These are phyloP conservation scores for Acanthamoeba pearcei DNA, from an alignment of 208 protist genomes.

Conservation along the genomic window DNA sequence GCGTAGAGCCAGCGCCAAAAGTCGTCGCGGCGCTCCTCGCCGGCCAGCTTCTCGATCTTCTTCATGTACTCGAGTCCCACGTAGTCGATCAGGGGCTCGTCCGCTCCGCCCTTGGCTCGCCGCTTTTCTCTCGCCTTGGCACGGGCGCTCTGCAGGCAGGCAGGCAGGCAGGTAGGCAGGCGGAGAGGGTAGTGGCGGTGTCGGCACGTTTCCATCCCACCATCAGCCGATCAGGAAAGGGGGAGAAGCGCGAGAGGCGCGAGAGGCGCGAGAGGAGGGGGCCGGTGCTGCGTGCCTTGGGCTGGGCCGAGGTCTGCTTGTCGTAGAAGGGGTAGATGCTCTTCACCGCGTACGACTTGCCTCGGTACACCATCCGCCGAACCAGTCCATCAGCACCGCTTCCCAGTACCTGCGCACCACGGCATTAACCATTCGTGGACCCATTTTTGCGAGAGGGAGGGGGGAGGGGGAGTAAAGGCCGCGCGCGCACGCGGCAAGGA, in stretches of 20 bases:
- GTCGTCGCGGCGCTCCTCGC: constrained; percentile 3
- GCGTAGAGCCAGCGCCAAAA: constrained; percentile 69
- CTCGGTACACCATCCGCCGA: constrained; percentile 37
- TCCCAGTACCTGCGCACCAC: neutral
- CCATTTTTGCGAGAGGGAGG: neutral
- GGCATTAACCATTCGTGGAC: no score
- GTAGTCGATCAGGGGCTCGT: neutral
- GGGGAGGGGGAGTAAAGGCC: no score
- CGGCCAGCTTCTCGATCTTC: constrained; percentile 25
- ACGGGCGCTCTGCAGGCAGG: neutral
- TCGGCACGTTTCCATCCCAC: no score
- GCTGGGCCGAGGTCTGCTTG: constrained; percentile 6
- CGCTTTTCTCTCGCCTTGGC: neutral
- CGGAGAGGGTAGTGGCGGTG: neutral
- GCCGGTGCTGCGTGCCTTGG: neutral
- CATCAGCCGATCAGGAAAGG: no score
- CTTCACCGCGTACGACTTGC: constrained; percentile 25
- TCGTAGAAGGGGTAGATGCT: constrained; percentile 36
- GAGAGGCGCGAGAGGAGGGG: no score
- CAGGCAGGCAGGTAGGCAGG: neutral
- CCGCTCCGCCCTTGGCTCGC: neutral
- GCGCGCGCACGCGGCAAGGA: no score
- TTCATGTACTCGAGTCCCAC: constrained; percentile 65
- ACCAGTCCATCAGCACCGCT: constrained; percentile 44
- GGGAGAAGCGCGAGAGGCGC: no score